Percentiles rank a stretch among this genome's conserved stretches.
Evolutionary conservation across 768 basidiomycete genomes (phyloP).

Genomic region (Boletus rex-veris): DNA sequence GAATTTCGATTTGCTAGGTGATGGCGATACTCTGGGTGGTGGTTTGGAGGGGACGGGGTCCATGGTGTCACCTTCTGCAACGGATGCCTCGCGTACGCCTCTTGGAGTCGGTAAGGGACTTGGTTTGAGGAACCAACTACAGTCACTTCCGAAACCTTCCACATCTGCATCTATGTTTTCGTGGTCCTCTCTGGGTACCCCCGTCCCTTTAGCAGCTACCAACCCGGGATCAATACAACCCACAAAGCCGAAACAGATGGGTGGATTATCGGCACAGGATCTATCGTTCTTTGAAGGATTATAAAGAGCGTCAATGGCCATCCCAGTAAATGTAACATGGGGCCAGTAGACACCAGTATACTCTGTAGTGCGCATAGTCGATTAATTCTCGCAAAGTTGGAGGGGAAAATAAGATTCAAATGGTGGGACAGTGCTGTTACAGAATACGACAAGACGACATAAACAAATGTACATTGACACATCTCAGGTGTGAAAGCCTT

Average conservation of each 20-base stretch:
- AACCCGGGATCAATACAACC: constrained; percentile 7
- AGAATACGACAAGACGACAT: background rate
- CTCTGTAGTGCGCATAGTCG: background rate
- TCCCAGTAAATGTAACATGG: background rate
- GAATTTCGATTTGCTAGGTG: constrained; percentile 20
- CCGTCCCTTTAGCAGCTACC: constrained; percentile 10
- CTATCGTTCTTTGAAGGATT: constrained; percentile 84
- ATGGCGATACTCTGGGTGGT: background rate
- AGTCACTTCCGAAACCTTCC: constrained; percentile 20
- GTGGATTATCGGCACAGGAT: constrained; percentile 78
- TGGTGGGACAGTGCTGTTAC: background rate
- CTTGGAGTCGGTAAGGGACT: constrained; percentile 2
- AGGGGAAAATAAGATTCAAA: background rate
- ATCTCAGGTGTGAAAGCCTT: no score
- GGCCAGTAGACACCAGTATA: background rate
- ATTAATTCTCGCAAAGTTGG: background rate
- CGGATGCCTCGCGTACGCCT: background rate
- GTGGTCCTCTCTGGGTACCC: constrained; percentile 8
- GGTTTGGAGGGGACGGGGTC: background rate
- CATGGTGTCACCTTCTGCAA: background rate
- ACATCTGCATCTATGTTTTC: constrained; percentile 18
- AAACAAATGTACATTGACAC: no score
- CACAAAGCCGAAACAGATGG: constrained; percentile 30
- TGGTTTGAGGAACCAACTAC: constrained; percentile 5
- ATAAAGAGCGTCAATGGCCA: constrained; percentile 23